Evolutionary conservation across 306 rosid species (phyloP), one percentile per base, ranked within the genome.

Genomic region (Ammopiptanthus mongolicus): DNA sequence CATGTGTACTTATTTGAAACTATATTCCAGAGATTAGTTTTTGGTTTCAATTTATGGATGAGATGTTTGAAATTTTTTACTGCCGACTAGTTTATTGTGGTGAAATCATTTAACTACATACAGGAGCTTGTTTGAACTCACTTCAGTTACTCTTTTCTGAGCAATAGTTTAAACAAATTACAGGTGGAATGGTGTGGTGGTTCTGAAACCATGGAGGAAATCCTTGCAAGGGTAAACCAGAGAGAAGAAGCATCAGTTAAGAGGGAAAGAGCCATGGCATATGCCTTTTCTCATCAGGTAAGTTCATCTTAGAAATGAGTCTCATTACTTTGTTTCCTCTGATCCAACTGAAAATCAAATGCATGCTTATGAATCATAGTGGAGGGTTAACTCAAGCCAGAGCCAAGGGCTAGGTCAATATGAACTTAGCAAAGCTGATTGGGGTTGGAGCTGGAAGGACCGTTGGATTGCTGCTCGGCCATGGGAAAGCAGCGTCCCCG

Each of bases 381-480:
- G 97, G 96, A 86, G 97, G 78, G 91, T 89, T 69, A 89, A 88
- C 69, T 86, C 89, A 48, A 87, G 87, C 76, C 90, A 86, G 70
- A 85, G 77, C 82, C 89, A 89, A 72, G 84, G 85, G 17, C 81
- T 83, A 69, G 95, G 91, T 1, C 83, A 58, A 42, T 86, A 80
- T 80, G 96, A 88, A 78, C 89, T 89, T 66, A 66, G 84, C 55
- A 91, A 86, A 77, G 76, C 90, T 58, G 86, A 78, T 44, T 91
- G 97, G 97, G 89, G 92, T 53, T 91, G 97, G 97, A 91, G 92
- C 85, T 91, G 97, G 97, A 89, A 89, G 72, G 97, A 91, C 51
- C 87, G 92, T 2, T 91, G 97, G 95, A 87, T 91, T 36, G 95
- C 97, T 10, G 90, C 85, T 37, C 95, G 92, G 23, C 97, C 95